Base-by-base conservation (phyloP, 1,284 basidiomycete genomes). In the Heterobasidion annosum region DNA sequence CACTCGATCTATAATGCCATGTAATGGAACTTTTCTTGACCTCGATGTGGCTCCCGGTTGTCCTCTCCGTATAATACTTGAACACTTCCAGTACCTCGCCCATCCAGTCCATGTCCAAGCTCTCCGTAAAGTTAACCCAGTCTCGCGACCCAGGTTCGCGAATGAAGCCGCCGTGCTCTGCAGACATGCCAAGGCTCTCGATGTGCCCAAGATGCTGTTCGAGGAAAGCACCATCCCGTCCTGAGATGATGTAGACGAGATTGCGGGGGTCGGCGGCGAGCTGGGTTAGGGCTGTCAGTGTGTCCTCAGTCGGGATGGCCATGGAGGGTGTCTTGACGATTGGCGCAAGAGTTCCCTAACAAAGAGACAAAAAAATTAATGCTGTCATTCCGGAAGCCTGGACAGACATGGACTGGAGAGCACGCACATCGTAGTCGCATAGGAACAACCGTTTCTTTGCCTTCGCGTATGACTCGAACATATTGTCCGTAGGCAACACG, bases 101-200 rank as follows among this genome's bases (percentile, higher is more conserved):
- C 91, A 98, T 96, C 96, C 96, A 99, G 64, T 83, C 84, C 97
- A 99, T 98, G 72, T 99, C 96, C 65, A 99, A 72, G 58, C 78
- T 79, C 68, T 87, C 82, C 19, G 96, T 98, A 66, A 98, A 88
- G 69, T 96, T 96, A 61, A 75, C 78, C 91, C 95, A 99, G 59
- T 79, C 74, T 48, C 68, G 69, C 45, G 66, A 64, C 13, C 82
- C 84, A 0, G 88, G 90, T 61, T 84, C 84, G 54, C 87, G 82
- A 56, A 98, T 81, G 72, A 98, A 99, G 46, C 88, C 90, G 16
- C 97, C 97, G 65, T 99, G 97, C 73, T 99, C 96, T 19, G 97
- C 96, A 12, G 86, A 91, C 78, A 99, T 89, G 16, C 96, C 96
- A 3, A 99, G 77, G 50, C 81, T 78, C 58, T 74, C 70, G 55